Evolutionary conservation across 2,329 filamentous ascomycete species (phyloP), one percentile per base, ranked within the genome.

Genomic region (Ophiostoma montium): DNA sequence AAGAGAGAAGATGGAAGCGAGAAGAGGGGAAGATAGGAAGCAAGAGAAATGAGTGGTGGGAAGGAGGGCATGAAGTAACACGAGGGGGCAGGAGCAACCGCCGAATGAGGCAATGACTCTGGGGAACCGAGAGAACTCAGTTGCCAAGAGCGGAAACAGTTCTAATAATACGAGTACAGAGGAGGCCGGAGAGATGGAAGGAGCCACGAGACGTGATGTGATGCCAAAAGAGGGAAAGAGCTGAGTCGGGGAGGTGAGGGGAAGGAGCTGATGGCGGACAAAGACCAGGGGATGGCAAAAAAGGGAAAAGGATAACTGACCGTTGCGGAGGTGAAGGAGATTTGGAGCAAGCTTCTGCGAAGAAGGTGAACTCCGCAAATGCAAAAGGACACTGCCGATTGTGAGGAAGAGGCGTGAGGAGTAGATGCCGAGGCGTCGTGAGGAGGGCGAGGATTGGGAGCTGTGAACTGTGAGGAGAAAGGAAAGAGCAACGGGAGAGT

Each of bases 201-300:
- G 9, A 35, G 23, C 45, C 45, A 50, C 32, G 45, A 50, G 45
- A 48, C 45, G 42, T 21, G 16, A 33, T 23, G 19, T 15, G 10
- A n/a, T 23, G 8, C 30, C 18, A 15, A 18, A 18, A 39, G 13
- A 48, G 18, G 39, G 36, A 36, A 33, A n/a, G 43, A 35, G 48
- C 12, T 23, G 36, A 32, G 38, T 19, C 21, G 36, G 43, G 21
- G 30, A 21, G 35, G 43, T 19, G 43, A 44, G 30, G 43, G 43
- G 43, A 35, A 36, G 44, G 44, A 36, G 30, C 16, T n/a, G 35
- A 32, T n/a, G n/a, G n/a, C n/a, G 16, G 27, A 33, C 15, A 33
- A 21, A 44, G 15, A 33, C 13, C n/a, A 32, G 27, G 42, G 19
- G 3, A 15, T 27, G 38, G 12, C 18, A 11, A 18, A 36, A 23